phyloP scores from a whole-genome alignment of 2,329 filamentous ascomycete species.

The Fusarium stilboides region DNA sequence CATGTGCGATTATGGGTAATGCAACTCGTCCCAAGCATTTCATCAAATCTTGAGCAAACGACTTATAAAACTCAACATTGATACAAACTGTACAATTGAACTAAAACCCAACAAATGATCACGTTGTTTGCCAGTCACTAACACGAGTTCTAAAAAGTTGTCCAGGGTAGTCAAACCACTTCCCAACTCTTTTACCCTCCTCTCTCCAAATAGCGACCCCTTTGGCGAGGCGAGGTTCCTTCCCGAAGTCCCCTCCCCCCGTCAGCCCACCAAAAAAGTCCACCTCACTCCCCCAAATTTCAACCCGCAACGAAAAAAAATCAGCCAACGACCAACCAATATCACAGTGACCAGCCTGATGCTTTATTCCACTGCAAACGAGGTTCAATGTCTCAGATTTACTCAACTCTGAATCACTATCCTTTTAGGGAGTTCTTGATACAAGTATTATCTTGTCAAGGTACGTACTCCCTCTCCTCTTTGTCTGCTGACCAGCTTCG shows the following conservation, averaged over 20 bases:
- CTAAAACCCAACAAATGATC: no score
- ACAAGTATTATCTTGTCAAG: neutral
- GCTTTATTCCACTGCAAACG: no score
- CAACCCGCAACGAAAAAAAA: conserved; percentile 26
- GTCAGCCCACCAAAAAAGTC: conserved; percentile 39
- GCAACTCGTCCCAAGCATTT: neutral
- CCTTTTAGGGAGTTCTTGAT: no score
- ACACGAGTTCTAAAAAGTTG: neutral
- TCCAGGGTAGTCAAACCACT: conserved; percentile 24
- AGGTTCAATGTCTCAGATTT: no score
- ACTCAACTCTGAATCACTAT: neutral
- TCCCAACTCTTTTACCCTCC: neutral
- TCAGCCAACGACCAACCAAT: neutral
- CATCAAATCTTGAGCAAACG: neutral
- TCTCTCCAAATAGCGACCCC: neutral
- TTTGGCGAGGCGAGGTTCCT: conserved; percentile 34
- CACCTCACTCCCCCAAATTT: conserved; percentile 35
- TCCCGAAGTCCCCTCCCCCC: conserved; percentile 20
- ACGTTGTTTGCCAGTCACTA: neutral
- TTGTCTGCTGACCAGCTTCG: conserved; percentile 35
- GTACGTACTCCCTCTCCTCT: conserved; percentile 18
- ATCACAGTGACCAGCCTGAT: no score
- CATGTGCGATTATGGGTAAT: no score
- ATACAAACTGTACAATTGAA: neutral
- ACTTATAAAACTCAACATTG: neutral